phyloP scores from a whole-genome alignment of 225 moss, liverwort and hornwort genomes.

The Sphagnum tenellum region DNA sequence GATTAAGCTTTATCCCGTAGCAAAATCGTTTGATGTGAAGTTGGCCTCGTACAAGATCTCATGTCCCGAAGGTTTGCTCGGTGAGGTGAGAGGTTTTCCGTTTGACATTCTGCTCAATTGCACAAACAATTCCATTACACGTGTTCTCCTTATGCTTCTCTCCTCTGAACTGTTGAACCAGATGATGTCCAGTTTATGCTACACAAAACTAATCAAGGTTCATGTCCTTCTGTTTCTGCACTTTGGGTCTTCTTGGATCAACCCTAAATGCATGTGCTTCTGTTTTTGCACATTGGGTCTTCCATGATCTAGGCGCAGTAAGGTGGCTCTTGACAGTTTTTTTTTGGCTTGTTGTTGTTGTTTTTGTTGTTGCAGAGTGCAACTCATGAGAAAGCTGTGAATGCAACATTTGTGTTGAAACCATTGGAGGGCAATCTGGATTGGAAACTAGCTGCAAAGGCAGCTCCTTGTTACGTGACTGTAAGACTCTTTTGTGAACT shows the following conservation, averaged over 20 bases:
- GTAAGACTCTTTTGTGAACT: conserved; percentile 24
- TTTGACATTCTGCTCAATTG: too few species aligned
- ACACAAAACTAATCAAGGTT: too few species aligned
- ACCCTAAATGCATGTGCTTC: too few species aligned
- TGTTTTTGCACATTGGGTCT: too few species aligned
- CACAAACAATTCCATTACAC: too few species aligned
- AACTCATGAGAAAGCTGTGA: conserved; percentile 55
- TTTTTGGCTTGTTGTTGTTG: background rate
- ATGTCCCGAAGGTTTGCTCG: conserved; percentile 85
- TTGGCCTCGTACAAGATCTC: conserved; percentile 66
- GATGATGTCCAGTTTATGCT: too few species aligned
- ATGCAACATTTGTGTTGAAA: conserved; percentile 61
- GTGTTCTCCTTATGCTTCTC: too few species aligned
- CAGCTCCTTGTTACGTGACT: conserved; percentile 88
- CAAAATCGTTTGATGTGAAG: conserved; percentile 50
- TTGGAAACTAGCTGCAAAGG: conserved; percentile 78
- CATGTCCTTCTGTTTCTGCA: too few species aligned
- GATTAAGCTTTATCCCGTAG: conserved; percentile 73
- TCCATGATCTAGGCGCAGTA: too few species aligned
- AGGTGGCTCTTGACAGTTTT: too few species aligned
- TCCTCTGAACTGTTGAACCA: too few species aligned
- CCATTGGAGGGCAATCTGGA: conserved; percentile 69
- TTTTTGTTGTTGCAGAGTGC: conserved; percentile 56
- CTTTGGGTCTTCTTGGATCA: too few species aligned
- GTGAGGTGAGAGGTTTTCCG: conserved; percentile 41